Evolutionary conservation across 306 rosid species (phyloP), one percentile per base, ranked within the genome.

Genomic region (Cicer chorassanicum): DNA sequence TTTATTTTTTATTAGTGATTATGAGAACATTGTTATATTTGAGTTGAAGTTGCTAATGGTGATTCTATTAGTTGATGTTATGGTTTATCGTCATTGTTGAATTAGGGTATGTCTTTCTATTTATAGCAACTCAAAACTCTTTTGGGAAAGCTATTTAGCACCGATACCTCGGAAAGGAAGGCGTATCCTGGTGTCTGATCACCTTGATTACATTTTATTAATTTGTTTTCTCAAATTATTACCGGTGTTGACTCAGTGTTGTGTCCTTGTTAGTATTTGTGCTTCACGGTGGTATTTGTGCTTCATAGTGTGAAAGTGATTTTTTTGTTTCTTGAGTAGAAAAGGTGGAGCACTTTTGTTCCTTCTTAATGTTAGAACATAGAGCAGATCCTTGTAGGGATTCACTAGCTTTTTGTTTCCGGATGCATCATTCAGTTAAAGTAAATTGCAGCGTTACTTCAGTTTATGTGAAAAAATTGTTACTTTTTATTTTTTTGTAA

Each of bases 21-120:
- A 39, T 18, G 41, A 1, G 6, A 48, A 5, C 36, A 18, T 66
- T 34, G 65, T 60, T 78, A 39, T 24, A 11, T 73, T 51, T 12
- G 39, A 6, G 11, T 73, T 48, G 50, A 55, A 55, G 19, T 51
- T 57, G 65, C 57, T 11, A 44, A 44, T 34, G 14, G 55, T 16
- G 7, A 43, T 45, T 60, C 38, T 55, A 12, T 19, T 55, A 5
- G 6, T 54, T 34, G 34, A 19, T 55, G n/a, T 19, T 55, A 11
- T 60, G 18, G 46, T 43, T 15, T 19, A 12, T 73, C n/a, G 4
- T 48, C 69, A 68, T 69, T 68, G 64, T 59, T n/a, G 15, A 44
- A 14, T 64, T 21, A 38, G 71, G 57, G n/a, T 45, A 2, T 34
- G 1, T 72, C 29, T 51, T 53, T 13, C 65, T 46, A 15, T 67